Evolutionary conservation across 2,329 filamentous ascomycete species (phyloP), one percentile per base, ranked within the genome.

Genomic region (Acephala macrosclerotiorum): DNA sequence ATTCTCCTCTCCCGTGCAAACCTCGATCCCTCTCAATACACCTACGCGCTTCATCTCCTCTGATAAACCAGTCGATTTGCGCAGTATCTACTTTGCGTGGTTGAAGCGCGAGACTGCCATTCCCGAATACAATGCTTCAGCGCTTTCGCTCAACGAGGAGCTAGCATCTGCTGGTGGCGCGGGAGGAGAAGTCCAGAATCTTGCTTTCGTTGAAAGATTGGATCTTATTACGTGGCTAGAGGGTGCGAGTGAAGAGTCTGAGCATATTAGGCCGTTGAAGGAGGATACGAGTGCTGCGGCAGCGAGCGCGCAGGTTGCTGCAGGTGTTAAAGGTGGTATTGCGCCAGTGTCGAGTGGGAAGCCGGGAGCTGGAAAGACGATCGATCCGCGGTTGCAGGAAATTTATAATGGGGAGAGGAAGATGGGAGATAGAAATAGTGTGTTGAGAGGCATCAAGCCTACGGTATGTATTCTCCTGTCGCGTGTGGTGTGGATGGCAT

Each of bases 21-120:
- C 88, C 63, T 84, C 88, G 6, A 84, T 96, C 65, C 83, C 90
- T 0, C 86, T 97, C 70, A 88, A 87, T 59, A 85, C 86, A 16
- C 85, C 90, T 11, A 99, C 96, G 71, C 93, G 96, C 73, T 98
- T 98, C 82, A 86, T 92, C 67, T 94, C 93, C n/a, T 86, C 87
- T 65, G 87, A 87, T 57, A 83, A 84, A 63, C 85, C 91, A 4
- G 89, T 97, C 74, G 93, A 97, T 77, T 84, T 99, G 72, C 93
- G 96, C 76, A 96, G 91, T 77, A 95, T 97, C 80, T 97, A 95
- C 83, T 97, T 98, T 77, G 94, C 94, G 63, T 99, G 94, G 93
- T 85, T 92, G 75, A 96, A 97, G 80, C 93, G 94, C 78, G 95
- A 98, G 81, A 89, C 91, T 63, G 89, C 91, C 62, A 94, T 97